Evolutionary conservation across 1,284 basidiomycete genomes (phyloP), one percentile per base, ranked within the genome.

Genomic region (Albatrellus sp.): DNA sequence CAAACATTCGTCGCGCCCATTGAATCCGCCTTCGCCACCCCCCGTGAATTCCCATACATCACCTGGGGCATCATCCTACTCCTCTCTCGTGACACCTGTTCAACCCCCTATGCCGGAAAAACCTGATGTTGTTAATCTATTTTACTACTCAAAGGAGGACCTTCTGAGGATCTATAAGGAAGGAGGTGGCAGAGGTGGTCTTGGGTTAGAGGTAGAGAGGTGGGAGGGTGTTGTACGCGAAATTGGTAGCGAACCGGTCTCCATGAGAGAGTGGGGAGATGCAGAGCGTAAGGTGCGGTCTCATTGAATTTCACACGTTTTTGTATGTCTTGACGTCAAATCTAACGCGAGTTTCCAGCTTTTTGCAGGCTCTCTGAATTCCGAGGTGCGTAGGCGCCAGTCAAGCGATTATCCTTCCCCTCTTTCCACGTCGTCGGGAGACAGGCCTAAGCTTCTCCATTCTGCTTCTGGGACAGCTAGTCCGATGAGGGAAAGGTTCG

Each of bases 201-300:
- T 90, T 20, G 88, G 86, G 34, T 70, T 90, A 42, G 89, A 92
- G 62, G 83, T 91, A 6, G 87, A 90, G 61, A 72, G 79, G 50
- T 89, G 84, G 75, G 84, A 85, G 43, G 87, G 89, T 42, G 79
- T 92, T 52, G 86, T 91, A 28, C 76, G 81, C 51, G 85, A 89
- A 57, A 64, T 72, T 20, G 77, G 75, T 31, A 73, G 62, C 45
- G 82, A 87, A 47, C 90, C 90, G n/a, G 65, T 82, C 36, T 75
- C 76, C 38, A 59, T 90, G 55, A 80, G 80, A 52, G 90, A 91
- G 53, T 73, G 86, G 72, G 68, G 67, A 46, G 88, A 90, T 47
- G 66, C 66, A n/a, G 90, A 93, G 69, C 90, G 83, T 69, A 92
- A 90, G 82, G 90, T 90, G 43, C 55, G 53, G 72, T 59, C 48